Evolutionary conservation across 2,329 filamentous ascomycete species (phyloP), one percentile per base, ranked within the genome.

Genomic region (Sporothrix humicola): DNA sequence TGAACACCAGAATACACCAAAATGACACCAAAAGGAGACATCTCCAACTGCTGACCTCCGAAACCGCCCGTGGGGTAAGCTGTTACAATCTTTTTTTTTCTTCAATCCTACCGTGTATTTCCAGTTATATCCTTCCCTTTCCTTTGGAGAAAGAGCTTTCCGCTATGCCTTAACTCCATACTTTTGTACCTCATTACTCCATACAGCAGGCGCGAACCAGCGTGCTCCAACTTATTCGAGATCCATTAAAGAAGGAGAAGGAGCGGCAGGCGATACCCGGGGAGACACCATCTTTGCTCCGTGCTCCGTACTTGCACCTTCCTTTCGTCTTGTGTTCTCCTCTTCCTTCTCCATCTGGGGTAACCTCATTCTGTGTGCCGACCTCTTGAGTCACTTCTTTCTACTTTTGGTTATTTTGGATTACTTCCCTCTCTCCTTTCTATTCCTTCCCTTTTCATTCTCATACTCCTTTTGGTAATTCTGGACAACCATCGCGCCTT

Each of bases 51-150:
- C 54, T 42, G n/a, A 65, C 37, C 72, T 70, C 74, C 72, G 72
- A 75, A 52, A 73, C 72, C 73, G 73, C 69, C 58, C 54, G 69
- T 73, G 69, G 61, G 69, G 69, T 58, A 73, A 58, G 23, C 10
- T 17, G 48, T 23, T n/a, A 13, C 42, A 66, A 44, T 44, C 42
- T 46, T 66, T 48, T 66, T 20, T 46, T 58, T 23, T 58, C 46
- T 37, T 37, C 31, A 37, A 37, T 37, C 31, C 5, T 37, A 37
- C 31, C 31, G 31, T 61, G 8, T 61, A 37, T 46, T 58, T 48
- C 15, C 46, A 13, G 46, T 23, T n/a, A 5, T 23, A n/a, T 69
- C 15, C 31, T 68, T 54, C 10, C 37, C 42, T n/a, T 61, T 26
- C 31, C 9, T 31, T 37, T 31, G 46, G 63, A 48, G 66, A 44